These are phyloP conservation scores for Eutrema salsugineum DNA, from an alignment of 441 rosid species.

Conservation along the genomic window DNA sequence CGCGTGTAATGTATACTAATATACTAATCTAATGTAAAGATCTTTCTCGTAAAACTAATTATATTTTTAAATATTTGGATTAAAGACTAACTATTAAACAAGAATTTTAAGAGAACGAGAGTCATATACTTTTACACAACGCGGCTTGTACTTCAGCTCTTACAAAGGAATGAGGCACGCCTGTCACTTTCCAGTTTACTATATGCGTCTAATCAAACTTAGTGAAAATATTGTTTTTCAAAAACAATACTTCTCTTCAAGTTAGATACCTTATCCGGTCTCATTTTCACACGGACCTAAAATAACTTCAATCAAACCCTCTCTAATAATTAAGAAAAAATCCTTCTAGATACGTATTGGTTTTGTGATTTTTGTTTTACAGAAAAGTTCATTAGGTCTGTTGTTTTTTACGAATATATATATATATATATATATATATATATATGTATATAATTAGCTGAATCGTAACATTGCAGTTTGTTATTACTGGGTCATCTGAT, in stretches of 20 bases:
- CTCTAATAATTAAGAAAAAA: neutral
- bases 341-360: conserved; percentile 15
- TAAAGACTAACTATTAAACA: neutral
- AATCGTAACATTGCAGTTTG: neutral
- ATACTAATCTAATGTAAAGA: neutral
- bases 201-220: neutral
- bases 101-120: neutral
- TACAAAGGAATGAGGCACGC: conserved; percentile 12
- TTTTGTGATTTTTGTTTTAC: neutral
- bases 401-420: no score
- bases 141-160: conserved; percentile 24
- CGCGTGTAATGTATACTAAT: neutral
- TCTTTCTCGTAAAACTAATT: conserved; percentile 11
- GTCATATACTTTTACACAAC: conserved; percentile 23
- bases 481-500: neutral
- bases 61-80: neutral
- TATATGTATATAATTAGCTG: neutral
- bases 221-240: neutral
- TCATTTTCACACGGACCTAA: conserved; percentile 23
- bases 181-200: conserved; percentile 4
- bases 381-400: neutral
- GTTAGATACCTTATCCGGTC: conserved; percentile 28
- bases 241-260: neutral
- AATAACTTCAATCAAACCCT: neutral
- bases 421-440: neutral